phyloP scores from a whole-genome alignment of 2,329 filamentous ascomycete species.

The Diaporthe sp. region DNA sequence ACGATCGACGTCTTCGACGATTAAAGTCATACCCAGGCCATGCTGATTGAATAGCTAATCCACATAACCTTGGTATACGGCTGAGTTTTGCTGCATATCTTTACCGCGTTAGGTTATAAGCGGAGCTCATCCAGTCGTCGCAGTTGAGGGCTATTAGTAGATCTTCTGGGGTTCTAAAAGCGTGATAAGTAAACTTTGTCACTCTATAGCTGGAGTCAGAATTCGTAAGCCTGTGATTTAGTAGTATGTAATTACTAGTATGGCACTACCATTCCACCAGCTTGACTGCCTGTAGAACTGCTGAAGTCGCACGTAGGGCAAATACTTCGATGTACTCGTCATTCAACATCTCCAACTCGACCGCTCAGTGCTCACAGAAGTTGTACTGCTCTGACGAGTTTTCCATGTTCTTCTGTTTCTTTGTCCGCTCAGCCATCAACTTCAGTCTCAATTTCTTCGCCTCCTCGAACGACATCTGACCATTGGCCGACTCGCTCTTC shows the following conservation, averaged over 20 bases:
- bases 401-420: background rate
- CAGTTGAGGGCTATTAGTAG: background rate
- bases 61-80: no score
- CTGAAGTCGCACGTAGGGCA: background rate
- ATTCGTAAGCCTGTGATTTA: no score
- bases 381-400: slow-evolving; percentile 5
- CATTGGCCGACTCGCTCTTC: slow-evolving; percentile 33
- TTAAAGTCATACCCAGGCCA: no score
- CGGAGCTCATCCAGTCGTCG: background rate
- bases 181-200: background rate
- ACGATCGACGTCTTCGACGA: background rate
- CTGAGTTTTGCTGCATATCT: background rate
- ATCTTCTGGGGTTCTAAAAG: background rate
- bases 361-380: slow-evolving; percentile 39
- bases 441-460: slow-evolving; percentile 38
- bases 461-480: slow-evolving; percentile 38
- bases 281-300: background rate
- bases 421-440: slow-evolving; percentile 39
- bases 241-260: no score
- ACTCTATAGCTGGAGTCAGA: background rate
- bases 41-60: background rate
- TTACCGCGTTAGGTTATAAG: background rate
- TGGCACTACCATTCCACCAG: no score
- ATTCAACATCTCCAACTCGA: background rate
- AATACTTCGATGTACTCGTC: background rate